Evolutionary conservation across 345 rosid species (phyloP).

Genomic region (Garcia nutans): DNA sequence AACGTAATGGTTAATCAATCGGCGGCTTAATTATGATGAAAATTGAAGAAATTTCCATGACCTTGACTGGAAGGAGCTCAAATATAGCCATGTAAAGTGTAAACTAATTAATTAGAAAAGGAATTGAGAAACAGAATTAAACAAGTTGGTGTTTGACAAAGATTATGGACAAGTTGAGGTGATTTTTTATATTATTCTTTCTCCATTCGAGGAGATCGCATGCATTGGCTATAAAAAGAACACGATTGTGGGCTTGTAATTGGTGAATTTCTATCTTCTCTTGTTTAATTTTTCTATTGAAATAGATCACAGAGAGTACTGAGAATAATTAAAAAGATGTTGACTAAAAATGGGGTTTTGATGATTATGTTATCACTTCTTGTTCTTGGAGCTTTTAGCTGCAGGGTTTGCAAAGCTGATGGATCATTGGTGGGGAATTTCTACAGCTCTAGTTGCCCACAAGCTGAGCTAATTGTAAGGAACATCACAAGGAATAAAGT

Average conservation of each 20-base stretch:
- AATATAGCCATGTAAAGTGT: too few relatives aligned
- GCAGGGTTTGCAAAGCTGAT: neutral
- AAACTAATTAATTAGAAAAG: too few relatives aligned
- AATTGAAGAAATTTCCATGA: too few relatives aligned
- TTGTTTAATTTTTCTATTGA: neutral
- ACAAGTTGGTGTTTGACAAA: too few relatives aligned
- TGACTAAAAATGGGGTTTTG: neutral
- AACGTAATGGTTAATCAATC: neutral
- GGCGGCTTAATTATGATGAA: neutral
- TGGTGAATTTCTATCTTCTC: neutral
- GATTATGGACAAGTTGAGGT: neutral
- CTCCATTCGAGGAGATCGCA: neutral
- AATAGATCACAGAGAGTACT: neutral
- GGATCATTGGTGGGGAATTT: neutral
- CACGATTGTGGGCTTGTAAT: too few relatives aligned
- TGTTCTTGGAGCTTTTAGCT: neutral
- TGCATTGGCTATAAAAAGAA: neutral
- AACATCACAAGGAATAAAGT: constrained; percentile 5
- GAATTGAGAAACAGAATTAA: too few relatives aligned
- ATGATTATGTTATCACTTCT: neutral
- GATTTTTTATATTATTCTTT: neutral
- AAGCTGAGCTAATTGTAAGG: neutral
- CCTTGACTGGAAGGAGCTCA: too few relatives aligned
- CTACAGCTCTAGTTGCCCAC: constrained; percentile 1
- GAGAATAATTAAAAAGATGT: neutral